Base-by-base conservation (phyloP, 2,329 filamentous ascomycete genomes). In the Ophiostoma pallidulum region DNA sequence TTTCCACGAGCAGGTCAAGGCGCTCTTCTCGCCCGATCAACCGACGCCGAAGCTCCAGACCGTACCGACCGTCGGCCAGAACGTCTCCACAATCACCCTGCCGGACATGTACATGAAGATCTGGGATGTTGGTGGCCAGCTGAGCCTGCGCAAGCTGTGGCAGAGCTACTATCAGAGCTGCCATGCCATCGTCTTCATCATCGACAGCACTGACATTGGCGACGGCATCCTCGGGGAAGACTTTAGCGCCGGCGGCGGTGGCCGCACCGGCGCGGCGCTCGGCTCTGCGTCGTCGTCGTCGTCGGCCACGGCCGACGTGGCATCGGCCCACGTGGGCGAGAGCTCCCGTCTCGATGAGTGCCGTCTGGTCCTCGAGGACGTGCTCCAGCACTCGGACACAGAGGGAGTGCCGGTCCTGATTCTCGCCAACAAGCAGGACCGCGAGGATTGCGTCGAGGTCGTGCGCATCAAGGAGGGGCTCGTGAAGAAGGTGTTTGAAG, bases 31-130 rank as follows among this genome's bases (percentile, higher is more conserved):
- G 54, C 74, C 80, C 38, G 72, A 73, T 53, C 69, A 68, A 48
- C 76, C 71, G 45, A 77, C 69, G 64, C 86, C 71, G 60, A 90
- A 74, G 68, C 79, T 71, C 57, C 90, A 92, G 64, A 96, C 91
- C 38, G 91, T 97, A 8, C 92, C 92, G 24, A 98, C 92, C 18
- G 91, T 97, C 58, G 92, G 92, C 55, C 92, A 97, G 65, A 97
- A 97, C 67, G 90, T 97, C 54, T 86, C 87, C 53, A 92, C 90
- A 40, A 86, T 98, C 62, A 80, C 85, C 19, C 75, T 97, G 20
- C 84, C 88, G 14, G 88, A 95, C 65, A 91, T 96, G 80, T 96
- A 97, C 72, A 75, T 98, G 61, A 95, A 96, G 72, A 85, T 98
- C 59, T 97, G 92, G 92, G 92, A 98, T 63, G 88, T 98, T 1